Conservation (phyloP, 441 rosid genomes). For the Pelargonium australe region DNA sequence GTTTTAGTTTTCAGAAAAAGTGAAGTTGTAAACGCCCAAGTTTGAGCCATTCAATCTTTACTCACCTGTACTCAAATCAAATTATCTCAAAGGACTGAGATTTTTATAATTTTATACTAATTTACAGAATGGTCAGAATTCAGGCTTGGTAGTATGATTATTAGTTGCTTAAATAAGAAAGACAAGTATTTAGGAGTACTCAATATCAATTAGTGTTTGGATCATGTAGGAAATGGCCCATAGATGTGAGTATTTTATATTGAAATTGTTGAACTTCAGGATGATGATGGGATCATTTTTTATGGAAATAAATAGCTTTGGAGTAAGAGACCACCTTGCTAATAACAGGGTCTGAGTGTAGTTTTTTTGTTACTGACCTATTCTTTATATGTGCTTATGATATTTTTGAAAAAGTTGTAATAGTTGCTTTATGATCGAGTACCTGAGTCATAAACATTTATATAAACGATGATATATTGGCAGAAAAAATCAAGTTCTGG, state of each 20-base stretch:
- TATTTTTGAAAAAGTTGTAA: background rate
- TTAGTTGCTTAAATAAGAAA: background rate
- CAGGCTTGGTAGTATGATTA: background rate
- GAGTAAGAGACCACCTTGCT: background rate
- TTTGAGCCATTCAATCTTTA: background rate
- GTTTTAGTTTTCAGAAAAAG: background rate
- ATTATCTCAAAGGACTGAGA: background rate
- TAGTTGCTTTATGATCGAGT: background rate
- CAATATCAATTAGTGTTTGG: background rate
- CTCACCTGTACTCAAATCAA: background rate
- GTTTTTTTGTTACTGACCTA: background rate
- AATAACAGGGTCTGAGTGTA: background rate
- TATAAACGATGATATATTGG: background rate
- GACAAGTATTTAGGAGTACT: background rate
- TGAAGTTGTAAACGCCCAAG: background rate
- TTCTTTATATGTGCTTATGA: background rate
- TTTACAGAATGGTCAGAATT: background rate
- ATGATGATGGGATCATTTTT: background rate
- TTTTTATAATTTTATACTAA: background rate
- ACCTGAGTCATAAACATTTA: background rate
- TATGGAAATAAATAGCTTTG: background rate
- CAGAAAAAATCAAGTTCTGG: background rate
- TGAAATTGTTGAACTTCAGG: background rate
- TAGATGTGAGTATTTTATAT: background rate
- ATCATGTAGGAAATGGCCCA: background rate